phyloP scores from a whole-genome alignment of 805 yeast genomes.

The Hanseniaspora hatyaiensis region DNA sequence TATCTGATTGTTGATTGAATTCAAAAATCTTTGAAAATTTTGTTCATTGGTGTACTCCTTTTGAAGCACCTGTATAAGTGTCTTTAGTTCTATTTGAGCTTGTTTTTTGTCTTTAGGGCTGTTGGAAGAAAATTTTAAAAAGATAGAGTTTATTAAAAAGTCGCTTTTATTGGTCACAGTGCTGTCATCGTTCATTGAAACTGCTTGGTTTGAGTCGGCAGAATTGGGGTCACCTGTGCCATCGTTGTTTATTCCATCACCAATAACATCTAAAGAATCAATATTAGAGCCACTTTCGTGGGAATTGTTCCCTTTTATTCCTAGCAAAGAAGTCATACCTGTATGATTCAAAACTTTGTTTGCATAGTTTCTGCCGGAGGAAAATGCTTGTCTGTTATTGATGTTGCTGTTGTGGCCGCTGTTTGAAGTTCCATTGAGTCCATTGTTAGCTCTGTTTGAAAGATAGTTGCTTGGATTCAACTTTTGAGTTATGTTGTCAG shows the following conservation, averaged over 20 bases:
- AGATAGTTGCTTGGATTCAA: background rate
- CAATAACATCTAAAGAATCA: background rate
- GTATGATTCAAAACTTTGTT: constrained; percentile 1
- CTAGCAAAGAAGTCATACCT: constrained; percentile 1
- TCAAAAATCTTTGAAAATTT: constrained; percentile 67
- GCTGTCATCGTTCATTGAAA: background rate
- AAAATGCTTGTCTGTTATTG: background rate
- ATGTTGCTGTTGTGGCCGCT: background rate
- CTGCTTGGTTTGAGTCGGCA: background rate
- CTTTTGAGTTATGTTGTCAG: background rate
- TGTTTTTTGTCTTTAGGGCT: constrained; percentile 29
- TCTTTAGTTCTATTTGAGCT: constrained; percentile 62
- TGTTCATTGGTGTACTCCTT: constrained; percentile 67
- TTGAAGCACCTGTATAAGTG: constrained; percentile 57
- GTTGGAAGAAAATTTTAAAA: constrained; percentile 31
- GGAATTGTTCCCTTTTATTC: background rate
- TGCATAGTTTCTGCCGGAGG: background rate
- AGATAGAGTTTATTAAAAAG: constrained; percentile 29
- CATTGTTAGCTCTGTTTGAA: background rate
- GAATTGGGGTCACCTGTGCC: background rate
- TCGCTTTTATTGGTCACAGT: constrained; percentile 16
- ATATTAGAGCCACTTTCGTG: background rate
- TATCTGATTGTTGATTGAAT: constrained; percentile 74
- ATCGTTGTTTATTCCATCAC: background rate
- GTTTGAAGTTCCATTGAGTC: background rate